Conservation (phyloP, 148 eudicot genomes). For the Oxyria digyna region DNA sequence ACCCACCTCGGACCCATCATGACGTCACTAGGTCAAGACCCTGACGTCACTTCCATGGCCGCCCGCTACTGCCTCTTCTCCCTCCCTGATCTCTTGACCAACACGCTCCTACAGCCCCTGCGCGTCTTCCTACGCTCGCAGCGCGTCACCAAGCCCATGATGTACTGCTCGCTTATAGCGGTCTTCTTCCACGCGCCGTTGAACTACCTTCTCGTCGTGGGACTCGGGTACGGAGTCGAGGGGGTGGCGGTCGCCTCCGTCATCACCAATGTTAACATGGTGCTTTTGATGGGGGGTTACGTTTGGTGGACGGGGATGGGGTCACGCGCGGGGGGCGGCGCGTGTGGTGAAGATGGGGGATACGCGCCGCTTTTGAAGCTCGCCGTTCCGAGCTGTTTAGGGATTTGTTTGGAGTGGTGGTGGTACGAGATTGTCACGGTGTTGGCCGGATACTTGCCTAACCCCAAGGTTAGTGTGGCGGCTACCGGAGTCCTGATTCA, state of each 20-base stretch:
- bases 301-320: slow-evolving; percentile 44
- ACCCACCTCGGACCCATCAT: slow-evolving; percentile 55
- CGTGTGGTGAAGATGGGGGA: slow-evolving; percentile 20
- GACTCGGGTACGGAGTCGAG: slow-evolving; percentile 37
- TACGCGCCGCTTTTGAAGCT: slow-evolving; percentile 39
- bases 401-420: slow-evolving; percentile 98
- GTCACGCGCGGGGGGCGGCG: not conserved
- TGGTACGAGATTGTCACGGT: slow-evolving; percentile 96
- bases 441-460: slow-evolving; percentile 59
- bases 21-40: slow-evolving; percentile 74
- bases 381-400: slow-evolving; percentile 72
- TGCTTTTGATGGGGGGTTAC: slow-evolving; percentile 54
- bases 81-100: slow-evolving; percentile 66
- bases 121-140: slow-evolving; percentile 81
- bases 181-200: slow-evolving; percentile 71
- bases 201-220: slow-evolving; percentile 48
- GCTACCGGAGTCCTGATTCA: slow-evolving; percentile 86
- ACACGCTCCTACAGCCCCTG: slow-evolving; percentile 65
- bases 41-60: slow-evolving; percentile 57
- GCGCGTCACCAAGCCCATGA: slow-evolving; percentile 71
- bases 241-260: slow-evolving; percentile 83
- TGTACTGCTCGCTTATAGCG: slow-evolving; percentile 70
- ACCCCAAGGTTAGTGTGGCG: slow-evolving; percentile 65
- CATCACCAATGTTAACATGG: slow-evolving; percentile 68
- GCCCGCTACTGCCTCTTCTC: slow-evolving; percentile 62